A percentile compares a stretch with the other conserved stretches of the same genome.
Conservation (phyloP, 257 asterid genomes). For the Ophiorrhiza pumila region DNA sequence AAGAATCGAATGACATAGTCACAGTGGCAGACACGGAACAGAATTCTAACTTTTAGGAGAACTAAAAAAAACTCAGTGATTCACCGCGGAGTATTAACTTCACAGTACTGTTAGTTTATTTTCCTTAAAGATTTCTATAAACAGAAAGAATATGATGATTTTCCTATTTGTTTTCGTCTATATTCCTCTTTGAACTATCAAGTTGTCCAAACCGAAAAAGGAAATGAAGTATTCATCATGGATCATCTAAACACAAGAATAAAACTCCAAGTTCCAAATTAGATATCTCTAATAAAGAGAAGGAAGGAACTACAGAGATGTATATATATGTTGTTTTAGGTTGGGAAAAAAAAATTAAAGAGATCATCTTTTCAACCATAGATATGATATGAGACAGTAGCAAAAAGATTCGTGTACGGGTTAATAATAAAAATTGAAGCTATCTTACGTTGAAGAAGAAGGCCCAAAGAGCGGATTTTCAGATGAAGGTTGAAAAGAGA, state of each 20-base stretch:
- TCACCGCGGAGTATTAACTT: too few species aligned
- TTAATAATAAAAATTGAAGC: not conserved
- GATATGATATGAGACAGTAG: not conserved
- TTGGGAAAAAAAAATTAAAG: too few species aligned
- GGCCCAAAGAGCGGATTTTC: slow-evolving; percentile 92
- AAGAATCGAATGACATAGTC: too few species aligned
- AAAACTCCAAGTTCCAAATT: not conserved
- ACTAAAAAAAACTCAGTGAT: too few species aligned
- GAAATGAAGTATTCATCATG: not conserved
- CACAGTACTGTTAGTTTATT: too few species aligned
- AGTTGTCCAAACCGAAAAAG: not conserved
- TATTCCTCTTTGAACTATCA: not conserved
- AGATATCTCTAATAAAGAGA: not conserved
- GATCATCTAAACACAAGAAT: not conserved
- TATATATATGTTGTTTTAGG: too few species aligned
- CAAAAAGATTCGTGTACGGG: not conserved
- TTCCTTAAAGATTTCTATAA: not conserved
- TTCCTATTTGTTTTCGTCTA: not conserved
- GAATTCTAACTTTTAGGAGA: too few species aligned
- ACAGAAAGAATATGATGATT: not conserved
- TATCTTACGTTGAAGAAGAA: slow-evolving; percentile 74
- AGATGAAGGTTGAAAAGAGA: slow-evolving; percentile 72
- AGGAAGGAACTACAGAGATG: not conserved
- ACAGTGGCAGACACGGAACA: too few species aligned
- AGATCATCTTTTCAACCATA: not conserved